Percentiles rank a stretch among this genome's conserved stretches.
Conservation (phyloP, 129 eudicot genomes). For the sunflower (Helianthus annuus) region HanXRQr2.0-SUNRISE NC_035433.2:5862161-5862660, state of each 20-base stretch:
- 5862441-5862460: slow-evolving; percentile 95
- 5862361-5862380: slow-evolving; percentile 97
- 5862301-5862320: slow-evolving; percentile 91
- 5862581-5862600: too few relatives aligned
- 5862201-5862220: too few relatives aligned
- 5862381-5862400: slow-evolving; percentile 98
- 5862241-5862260: not conserved
- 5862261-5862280: not conserved
- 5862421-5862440: slow-evolving; percentile 93
- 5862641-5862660: too few relatives aligned
- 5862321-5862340: slow-evolving; percentile 94
- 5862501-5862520: too few relatives aligned
- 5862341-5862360: slow-evolving; percentile 89
- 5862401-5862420: slow-evolving; percentile 92
- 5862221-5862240: too few relatives aligned
- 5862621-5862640: too few relatives aligned
- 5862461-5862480: slow-evolving; percentile 97
- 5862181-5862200: too few relatives aligned
- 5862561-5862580: too few relatives aligned
- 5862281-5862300: not conserved
- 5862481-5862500: slow-evolving; percentile 99
- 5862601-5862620: too few relatives aligned
- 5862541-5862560: too few relatives aligned
- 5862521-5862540: too few relatives aligned
- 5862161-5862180: not conserved